These are phyloP conservation scores for Fomitopsis serialis DNA, from an alignment of 768 basidiomycete species.

Conservation along the genomic window DNA sequence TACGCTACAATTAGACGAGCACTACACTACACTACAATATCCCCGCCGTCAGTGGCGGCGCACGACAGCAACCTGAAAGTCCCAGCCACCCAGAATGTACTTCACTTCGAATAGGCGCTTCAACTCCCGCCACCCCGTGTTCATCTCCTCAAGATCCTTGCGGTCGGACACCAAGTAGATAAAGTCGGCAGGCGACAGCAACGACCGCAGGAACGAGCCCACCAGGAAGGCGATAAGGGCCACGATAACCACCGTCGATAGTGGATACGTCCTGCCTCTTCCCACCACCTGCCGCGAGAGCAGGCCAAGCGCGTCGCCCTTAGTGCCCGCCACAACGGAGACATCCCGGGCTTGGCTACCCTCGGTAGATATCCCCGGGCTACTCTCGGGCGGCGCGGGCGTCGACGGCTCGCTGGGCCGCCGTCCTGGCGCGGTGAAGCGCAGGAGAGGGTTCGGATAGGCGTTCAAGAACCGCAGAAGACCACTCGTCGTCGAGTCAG, in stretches of 20 bases:
- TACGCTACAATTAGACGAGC: background rate
- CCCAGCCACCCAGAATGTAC: conserved; percentile 80
- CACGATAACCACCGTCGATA: conserved; percentile 62
- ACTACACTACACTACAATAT: background rate
- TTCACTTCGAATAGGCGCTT: conserved; percentile 76
- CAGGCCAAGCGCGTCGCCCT: conserved; percentile 2
- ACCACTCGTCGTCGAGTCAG: conserved; percentile 29
- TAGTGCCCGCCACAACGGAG: background rate
- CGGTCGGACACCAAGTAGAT: conserved; percentile 68
- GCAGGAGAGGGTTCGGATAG: conserved; percentile 53
- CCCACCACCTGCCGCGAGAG: conserved; percentile 5
- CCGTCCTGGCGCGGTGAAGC: conserved; percentile 36
- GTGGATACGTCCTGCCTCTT: conserved; percentile 30
- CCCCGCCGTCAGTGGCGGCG: conserved; percentile 47
- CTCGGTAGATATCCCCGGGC: background rate
- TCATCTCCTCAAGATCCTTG: conserved; percentile 45
- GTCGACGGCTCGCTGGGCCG: conserved; percentile 17
- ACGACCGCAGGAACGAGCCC: conserved; percentile 83
- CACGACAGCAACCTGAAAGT: conserved; percentile 82
- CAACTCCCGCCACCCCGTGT: conserved; percentile 78
- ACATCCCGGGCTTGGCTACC: conserved; percentile 8
- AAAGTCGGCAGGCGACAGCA: conserved; percentile 89
- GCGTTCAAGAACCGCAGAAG: conserved; percentile 56
- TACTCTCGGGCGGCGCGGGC: background rate
- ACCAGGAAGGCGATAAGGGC: conserved; percentile 87